Conservation (phyloP, 495 filamentous ascomycete species). For the Cairneyella variabilis region DNA sequence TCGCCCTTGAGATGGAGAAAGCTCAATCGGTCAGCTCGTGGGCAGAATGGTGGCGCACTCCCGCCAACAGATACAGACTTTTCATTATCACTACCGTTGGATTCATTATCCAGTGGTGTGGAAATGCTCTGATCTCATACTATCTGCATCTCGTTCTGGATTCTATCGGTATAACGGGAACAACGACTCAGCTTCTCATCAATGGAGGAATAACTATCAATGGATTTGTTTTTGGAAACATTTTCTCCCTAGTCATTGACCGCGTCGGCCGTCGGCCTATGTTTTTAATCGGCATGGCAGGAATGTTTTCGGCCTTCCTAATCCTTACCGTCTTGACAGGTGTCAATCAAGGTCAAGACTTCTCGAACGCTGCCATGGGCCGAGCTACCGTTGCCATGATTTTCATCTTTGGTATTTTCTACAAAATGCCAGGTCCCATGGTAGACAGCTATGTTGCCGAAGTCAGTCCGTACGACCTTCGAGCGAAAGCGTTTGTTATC, state of each 20-base stretch:
- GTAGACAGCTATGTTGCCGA: constrained; percentile 46
- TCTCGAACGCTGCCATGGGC: constrained; percentile 7
- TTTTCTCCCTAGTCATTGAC: constrained; percentile 46
- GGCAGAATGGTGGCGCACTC: constrained; percentile 8
- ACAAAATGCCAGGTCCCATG: constrained; percentile 33
- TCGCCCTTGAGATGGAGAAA: constrained; percentile 4
- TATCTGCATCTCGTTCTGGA: constrained; percentile 31
- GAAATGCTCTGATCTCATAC: constrained; percentile 35
- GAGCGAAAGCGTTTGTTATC: constrained; percentile 45
- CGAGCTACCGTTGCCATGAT: constrained; percentile 21
- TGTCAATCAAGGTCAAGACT: not conserved
- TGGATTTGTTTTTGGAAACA: constrained; percentile 25
- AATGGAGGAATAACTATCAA: constrained; percentile 34
- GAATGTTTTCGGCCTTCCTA: constrained; percentile 57
- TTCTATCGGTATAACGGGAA: constrained; percentile 45
- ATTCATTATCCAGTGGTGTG: constrained; percentile 37
- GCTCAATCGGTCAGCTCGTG: not conserved
- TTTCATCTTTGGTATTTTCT: constrained; percentile 30
- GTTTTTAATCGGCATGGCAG: constrained; percentile 52
- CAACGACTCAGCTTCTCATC: constrained; percentile 37
- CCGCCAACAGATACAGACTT: constrained; percentile 13
- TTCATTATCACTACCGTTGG: constrained; percentile 32
- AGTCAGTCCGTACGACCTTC: constrained; percentile 51
- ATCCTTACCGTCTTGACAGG: constrained; percentile 15
- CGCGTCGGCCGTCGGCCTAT: constrained; percentile 54